Percentiles rank a stretch among this genome's conserved stretches.
These are phyloP conservation scores for Leccinum incarnatum DNA, from an alignment of 768 basidiomycete species.

Conservation along the genomic window DNA sequence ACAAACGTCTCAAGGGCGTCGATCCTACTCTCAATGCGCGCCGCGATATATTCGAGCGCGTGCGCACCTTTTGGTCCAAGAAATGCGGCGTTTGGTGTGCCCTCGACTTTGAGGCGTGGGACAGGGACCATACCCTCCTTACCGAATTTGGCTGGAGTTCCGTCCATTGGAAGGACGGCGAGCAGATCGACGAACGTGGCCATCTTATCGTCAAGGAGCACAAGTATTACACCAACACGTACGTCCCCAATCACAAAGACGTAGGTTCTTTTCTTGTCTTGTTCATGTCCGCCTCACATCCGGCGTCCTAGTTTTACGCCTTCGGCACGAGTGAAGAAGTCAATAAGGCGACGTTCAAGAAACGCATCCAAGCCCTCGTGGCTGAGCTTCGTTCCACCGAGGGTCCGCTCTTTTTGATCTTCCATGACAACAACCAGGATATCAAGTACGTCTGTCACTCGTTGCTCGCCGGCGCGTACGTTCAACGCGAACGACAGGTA, in stretches of 20 bases:
- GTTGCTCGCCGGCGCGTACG: neutral
- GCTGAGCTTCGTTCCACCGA: slow-evolving; percentile 35
- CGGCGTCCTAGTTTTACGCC: slow-evolving; percentile 51
- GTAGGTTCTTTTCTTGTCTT: slow-evolving; percentile 32
- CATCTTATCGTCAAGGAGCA: slow-evolving; percentile 69
- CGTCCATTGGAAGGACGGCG: slow-evolving; percentile 53
- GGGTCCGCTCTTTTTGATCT: slow-evolving; percentile 70
- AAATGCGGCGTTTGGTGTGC: slow-evolving; percentile 73
- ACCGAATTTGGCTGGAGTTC: slow-evolving; percentile 90
- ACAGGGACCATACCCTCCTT: slow-evolving; percentile 64
- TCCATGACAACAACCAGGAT: slow-evolving; percentile 78
- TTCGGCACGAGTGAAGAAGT: slow-evolving; percentile 64
- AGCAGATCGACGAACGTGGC: slow-evolving; percentile 46
- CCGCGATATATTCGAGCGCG: slow-evolving; percentile 64
- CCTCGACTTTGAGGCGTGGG: slow-evolving; percentile 85
- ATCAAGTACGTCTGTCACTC: slow-evolving; percentile 50
- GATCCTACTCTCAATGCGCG: slow-evolving; percentile 53
- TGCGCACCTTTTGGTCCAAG: slow-evolving; percentile 59
- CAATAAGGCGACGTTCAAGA: slow-evolving; percentile 49
- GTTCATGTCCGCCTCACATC: neutral
- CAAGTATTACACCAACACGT: slow-evolving; percentile 56
- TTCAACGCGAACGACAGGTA: slow-evolving; percentile 38
- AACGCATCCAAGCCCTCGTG: slow-evolving; percentile 48
- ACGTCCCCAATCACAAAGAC: slow-evolving; percentile 59
- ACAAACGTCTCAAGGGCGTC: slow-evolving; percentile 69